Evolutionary conservation across 1,284 basidiomycete genomes (phyloP).

Genomic region (Caloboletus firmus): DNA sequence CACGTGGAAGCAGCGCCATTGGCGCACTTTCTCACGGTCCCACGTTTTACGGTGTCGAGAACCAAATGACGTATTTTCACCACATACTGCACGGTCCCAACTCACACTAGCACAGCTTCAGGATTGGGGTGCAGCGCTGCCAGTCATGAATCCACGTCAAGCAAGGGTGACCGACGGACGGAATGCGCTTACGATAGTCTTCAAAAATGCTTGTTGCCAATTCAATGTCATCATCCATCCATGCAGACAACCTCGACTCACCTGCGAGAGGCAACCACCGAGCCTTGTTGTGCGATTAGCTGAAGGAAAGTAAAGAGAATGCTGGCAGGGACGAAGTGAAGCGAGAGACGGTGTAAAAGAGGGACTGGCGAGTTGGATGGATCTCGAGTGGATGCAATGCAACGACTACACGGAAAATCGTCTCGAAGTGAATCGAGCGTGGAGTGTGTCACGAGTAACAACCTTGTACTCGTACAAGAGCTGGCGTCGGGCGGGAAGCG

Average conservation of each 20-base stretch:
- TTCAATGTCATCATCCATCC: slow-evolving; percentile 6
- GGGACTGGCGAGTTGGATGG: slow-evolving; percentile 44
- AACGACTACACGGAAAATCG: slow-evolving; percentile 31
- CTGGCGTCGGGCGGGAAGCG: slow-evolving; percentile 22
- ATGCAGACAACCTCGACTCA: slow-evolving; percentile 16
- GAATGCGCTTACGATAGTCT: slow-evolving; percentile 19
- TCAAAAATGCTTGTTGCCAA: slow-evolving; percentile 13
- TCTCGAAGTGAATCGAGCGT: slow-evolving; percentile 56
- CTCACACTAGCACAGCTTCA: slow-evolving; percentile 22
- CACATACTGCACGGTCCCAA: slow-evolving; percentile 2
- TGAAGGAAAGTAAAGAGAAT: slow-evolving; percentile 15
- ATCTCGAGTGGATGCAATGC: slow-evolving; percentile 27
- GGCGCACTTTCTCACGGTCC: slow-evolving; percentile 44
- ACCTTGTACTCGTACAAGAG: slow-evolving; percentile 30
- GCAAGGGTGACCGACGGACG: not conserved
- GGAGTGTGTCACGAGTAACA: slow-evolving; percentile 22
- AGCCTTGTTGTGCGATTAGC: slow-evolving; percentile 23
- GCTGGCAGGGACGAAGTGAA: slow-evolving; percentile 21
- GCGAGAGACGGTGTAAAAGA: slow-evolving; percentile 47
- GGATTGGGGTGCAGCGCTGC: slow-evolving; percentile 2
- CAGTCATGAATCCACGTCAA: slow-evolving; percentile 2
- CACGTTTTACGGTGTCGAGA: slow-evolving; percentile 59
- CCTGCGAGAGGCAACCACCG: slow-evolving; percentile 11
- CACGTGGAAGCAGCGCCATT: slow-evolving; percentile 24
- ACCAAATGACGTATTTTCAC: slow-evolving; percentile 34